phyloP scores from a whole-genome alignment of 768 basidiomycete species.

The Tulasnella sp. region DNA sequence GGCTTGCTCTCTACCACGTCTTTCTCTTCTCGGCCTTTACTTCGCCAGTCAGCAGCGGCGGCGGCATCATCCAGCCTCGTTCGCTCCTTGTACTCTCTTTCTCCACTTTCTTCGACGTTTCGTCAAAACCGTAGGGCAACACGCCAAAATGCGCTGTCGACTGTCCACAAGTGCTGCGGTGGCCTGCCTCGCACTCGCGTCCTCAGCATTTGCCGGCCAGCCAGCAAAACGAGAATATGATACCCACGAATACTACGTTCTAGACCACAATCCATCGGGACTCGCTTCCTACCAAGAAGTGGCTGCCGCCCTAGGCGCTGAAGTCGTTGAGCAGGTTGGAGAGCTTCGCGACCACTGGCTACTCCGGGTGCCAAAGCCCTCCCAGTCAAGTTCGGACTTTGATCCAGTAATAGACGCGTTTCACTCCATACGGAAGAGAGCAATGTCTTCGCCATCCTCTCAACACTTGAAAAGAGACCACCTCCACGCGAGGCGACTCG shows the following conservation, averaged over 20 bases:
- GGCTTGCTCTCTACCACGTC: background rate
- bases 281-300: conserved; percentile 49
- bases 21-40: background rate
- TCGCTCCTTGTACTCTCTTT: background rate
- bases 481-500: conserved; percentile 28
- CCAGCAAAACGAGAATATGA: conserved; percentile 23
- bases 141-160: background rate
- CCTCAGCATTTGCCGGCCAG: background rate
- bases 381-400: conserved; percentile 17
- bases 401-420: conserved; percentile 25
- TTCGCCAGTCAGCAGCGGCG: background rate
- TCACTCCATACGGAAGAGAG: conserved; percentile 36
- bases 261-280: conserved; percentile 48
- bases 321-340: conserved; percentile 81
- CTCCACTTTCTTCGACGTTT: background rate
- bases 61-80: background rate
- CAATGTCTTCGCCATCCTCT: conserved; percentile 34
- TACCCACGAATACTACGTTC: conserved; percentile 65
- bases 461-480: conserved; percentile 18
- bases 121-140: background rate
- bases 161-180: background rate
- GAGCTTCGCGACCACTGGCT: conserved; percentile 77
- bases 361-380: conserved; percentile 33
- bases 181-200: background rate
- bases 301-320: conserved; percentile 51